Conservation (phyloP, 2,329 filamentous ascomycete genomes). For the Penicillium sp. region DNA sequence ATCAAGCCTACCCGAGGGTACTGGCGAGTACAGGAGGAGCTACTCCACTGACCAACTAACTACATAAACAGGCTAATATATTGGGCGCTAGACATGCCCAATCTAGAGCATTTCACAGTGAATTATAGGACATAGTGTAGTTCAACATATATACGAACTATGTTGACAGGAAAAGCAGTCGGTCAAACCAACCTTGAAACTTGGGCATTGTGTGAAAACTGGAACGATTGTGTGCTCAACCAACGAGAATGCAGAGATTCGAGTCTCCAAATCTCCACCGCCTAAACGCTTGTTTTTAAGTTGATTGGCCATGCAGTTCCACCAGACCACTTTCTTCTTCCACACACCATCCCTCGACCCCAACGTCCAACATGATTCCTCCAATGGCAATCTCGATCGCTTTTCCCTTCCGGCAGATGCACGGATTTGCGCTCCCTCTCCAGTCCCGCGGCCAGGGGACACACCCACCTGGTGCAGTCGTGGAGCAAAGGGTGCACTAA, state of each 20-base stretch:
- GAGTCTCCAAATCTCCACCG: not conserved
- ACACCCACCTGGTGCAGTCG: constrained; percentile 10
- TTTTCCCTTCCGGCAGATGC: not conserved
- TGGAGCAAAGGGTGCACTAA: constrained; percentile 13
- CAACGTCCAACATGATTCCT: not conserved
- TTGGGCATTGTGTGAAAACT: too few species aligned
- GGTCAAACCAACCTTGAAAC: too few species aligned
- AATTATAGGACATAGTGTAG: not conserved
- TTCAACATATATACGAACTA: not conserved
- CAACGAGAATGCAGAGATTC: not conserved
- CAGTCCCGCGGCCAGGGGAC: not conserved
- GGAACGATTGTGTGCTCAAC: not conserved
- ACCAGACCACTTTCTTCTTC: not conserved
- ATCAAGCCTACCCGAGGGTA: not conserved
- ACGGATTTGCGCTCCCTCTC: not conserved
- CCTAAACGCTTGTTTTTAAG: not conserved
- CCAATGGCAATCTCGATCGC: not conserved
- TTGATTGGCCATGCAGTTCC: not conserved
- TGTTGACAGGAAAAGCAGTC: not conserved
- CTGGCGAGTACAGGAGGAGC: too few species aligned
- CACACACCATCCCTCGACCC: not conserved
- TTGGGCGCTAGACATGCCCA: not conserved
- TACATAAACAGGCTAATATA: not conserved
- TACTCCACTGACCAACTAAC: not conserved
- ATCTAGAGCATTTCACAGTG: not conserved